Conservation (phyloP, 345 rosid genomes). For the Salix viminalis region DNA sequence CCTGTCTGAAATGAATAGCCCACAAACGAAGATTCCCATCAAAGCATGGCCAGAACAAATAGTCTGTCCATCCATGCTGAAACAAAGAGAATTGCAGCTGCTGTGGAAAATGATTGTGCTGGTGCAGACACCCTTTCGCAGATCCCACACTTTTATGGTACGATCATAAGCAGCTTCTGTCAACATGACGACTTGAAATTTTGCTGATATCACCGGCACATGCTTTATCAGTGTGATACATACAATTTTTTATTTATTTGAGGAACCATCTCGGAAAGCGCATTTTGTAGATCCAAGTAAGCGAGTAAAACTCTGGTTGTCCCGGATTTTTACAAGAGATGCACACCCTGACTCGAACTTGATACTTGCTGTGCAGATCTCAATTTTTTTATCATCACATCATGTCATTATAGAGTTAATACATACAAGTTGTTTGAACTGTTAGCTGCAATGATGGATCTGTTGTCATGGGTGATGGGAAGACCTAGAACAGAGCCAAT, state of each 20-base stretch:
- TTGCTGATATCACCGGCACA: conserved; percentile 94
- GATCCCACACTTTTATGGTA: conserved; percentile 92
- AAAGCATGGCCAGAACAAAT: conserved; percentile 91
- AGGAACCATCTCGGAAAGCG: too few relatives aligned
- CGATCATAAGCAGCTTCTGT: conserved; percentile 92
- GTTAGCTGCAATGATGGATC: conserved; percentile 84
- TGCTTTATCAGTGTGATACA: conserved; percentile 63
- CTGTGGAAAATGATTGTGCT: conserved; percentile 83
- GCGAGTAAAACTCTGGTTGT: too few relatives aligned
- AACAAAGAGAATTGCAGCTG: conserved; percentile 81
- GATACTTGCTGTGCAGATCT: too few relatives aligned
- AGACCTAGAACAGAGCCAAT: conserved; percentile 93
- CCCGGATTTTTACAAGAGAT: too few relatives aligned
- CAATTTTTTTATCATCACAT: too few relatives aligned
- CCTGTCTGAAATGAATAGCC: conserved; percentile 73
- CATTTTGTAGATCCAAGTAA: too few relatives aligned
- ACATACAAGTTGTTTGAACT: conserved; percentile 86
- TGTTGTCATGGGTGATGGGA: conserved; percentile 69
- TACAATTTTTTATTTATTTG: too few relatives aligned
- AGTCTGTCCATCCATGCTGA: conserved; percentile 82
- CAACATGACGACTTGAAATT: conserved; percentile 74
- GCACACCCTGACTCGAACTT: conserved; percentile 30
- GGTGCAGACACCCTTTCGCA: conserved; percentile 92
- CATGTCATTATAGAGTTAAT: rapidly evolving
- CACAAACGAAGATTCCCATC: conserved; percentile 94